phyloP scores from a whole-genome alignment of 2,329 filamentous ascomycete species.

The Diaporthe sp. region DNA sequence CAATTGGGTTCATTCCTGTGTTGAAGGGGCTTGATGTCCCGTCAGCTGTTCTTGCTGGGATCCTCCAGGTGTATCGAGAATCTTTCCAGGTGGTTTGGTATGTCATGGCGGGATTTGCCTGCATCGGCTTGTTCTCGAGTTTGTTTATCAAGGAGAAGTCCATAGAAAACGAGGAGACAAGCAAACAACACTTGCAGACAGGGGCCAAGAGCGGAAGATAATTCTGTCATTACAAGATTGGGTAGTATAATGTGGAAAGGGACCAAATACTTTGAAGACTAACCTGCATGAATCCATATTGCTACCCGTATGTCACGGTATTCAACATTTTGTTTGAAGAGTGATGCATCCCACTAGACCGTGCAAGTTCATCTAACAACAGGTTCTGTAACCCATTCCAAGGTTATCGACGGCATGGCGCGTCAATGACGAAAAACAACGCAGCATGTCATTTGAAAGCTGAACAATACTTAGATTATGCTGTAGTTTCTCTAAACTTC shows the following conservation, averaged over 20 bases:
- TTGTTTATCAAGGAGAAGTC: conserved; percentile 24
- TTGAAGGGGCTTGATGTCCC: background rate
- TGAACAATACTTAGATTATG: too few species aligned
- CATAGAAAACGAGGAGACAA: conserved; percentile 21
- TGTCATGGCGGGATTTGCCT: conserved; percentile 30
- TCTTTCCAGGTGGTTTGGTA: conserved; percentile 29
- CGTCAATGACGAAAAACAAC: too few species aligned
- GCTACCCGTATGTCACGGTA: too few species aligned
- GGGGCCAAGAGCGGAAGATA: background rate
- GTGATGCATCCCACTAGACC: too few species aligned
- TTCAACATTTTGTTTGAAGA: too few species aligned
- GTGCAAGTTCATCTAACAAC: too few species aligned
- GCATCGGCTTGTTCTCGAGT: conserved; percentile 3
- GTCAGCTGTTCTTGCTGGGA: background rate
- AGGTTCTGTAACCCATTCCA: too few species aligned
- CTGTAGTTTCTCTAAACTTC: too few species aligned
- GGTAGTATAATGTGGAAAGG: fast-evolving
- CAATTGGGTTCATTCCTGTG: conserved; percentile 22
- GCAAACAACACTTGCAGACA: conserved; percentile 15
- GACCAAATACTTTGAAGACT: background rate
- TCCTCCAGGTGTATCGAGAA: background rate
- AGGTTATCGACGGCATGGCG: too few species aligned
- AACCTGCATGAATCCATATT: background rate
- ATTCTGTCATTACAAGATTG: background rate
- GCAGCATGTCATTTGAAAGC: too few species aligned